Evolutionary conservation across 2,329 filamentous ascomycete genomes (phyloP), one percentile per base, ranked within the genome.

Genomic region (Ascochyta koolunga): DNA sequence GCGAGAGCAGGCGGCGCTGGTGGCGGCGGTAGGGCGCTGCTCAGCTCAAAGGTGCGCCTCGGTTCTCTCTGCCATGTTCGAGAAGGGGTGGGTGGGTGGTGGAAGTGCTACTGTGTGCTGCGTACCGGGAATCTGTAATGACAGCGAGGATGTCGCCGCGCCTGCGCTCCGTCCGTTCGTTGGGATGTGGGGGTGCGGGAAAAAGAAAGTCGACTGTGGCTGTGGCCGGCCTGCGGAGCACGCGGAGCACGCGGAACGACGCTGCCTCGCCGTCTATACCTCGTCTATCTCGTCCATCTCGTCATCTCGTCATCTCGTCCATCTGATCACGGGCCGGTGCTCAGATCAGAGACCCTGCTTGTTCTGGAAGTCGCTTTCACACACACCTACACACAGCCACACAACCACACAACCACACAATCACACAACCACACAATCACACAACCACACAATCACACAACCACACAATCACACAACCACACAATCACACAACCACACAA

Each of bases 121-220:
- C n/a, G n/a, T n/a, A n/a, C n/a, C n/a, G n/a, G n/a, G n/a, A n/a
- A n/a, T n/a, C n/a, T n/a, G n/a, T n/a, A n/a, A n/a, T n/a, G n/a
- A 35, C 41, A 24, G 48, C 40, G 49, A 52, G 42, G 18, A 22
- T 36, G 36, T 36, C 31, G 38, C 42, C 40, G 36, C 42, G 49
- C 41, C 41, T 46, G 42, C 50, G 19, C 42, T 52, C 36, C 16
- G 49, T 36, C 37, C n/a, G 50, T 39, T 54, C 39, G 44, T 42
- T 47, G 43, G 25, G 50, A n/a, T 43, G 43, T 53, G 50, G 50
- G 43, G 43, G 27, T 35, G 44, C 50, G 43, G 50, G 33, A 53
- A 54, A 47, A 54, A 47, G 24, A 53, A 48, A 13, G 44, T 42
- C 38, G 21, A 19, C 15, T 54, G 32, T 54, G 44, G 43, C 38